Evolutionary conservation across 164 flowering plant species (phyloP).

Genomic region (Hamamelis virginiana): DNA sequence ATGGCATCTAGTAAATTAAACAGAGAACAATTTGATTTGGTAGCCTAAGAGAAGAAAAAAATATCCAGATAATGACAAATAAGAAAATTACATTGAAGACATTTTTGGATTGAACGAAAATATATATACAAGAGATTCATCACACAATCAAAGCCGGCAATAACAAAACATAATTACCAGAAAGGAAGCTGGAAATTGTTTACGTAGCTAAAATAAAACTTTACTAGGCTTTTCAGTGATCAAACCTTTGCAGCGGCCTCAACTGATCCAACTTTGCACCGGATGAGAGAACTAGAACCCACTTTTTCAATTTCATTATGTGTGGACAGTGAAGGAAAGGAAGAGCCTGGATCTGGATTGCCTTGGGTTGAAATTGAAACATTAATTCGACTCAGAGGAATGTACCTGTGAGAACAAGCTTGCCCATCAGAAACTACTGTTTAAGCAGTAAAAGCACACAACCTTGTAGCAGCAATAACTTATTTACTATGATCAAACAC

Average conservation of each 20-base stretch:
- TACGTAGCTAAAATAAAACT: not conserved
- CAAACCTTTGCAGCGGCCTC: constrained; percentile 82
- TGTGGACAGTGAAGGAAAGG: constrained; percentile 60
- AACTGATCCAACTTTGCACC: constrained; percentile 64
- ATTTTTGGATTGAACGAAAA: not conserved
- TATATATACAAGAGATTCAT: not conserved
- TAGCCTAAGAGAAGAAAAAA: not conserved
- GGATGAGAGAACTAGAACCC: constrained; percentile 48
- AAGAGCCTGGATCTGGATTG: constrained; percentile 20
- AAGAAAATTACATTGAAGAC: not conserved
- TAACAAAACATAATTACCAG: not conserved
- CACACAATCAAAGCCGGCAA: not conserved
- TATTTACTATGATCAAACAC: not conserved
- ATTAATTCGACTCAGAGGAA: constrained; percentile 63
- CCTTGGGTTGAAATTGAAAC: constrained; percentile 28
- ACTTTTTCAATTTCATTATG: constrained; percentile 45
- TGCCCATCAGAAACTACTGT: constrained; percentile 7
- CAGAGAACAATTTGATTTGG: not conserved
- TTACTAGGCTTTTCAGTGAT: not conserved
- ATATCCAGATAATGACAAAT: not conserved
- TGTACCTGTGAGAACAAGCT: constrained; percentile 52
- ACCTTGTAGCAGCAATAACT: not conserved
- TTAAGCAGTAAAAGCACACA: not conserved
- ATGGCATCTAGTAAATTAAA: not conserved
- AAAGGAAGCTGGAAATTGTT: not conserved